These are phyloP conservation scores for Populus pruinosa DNA, from an alignment of 345 rosid species.

Conservation along the genomic window DNA sequence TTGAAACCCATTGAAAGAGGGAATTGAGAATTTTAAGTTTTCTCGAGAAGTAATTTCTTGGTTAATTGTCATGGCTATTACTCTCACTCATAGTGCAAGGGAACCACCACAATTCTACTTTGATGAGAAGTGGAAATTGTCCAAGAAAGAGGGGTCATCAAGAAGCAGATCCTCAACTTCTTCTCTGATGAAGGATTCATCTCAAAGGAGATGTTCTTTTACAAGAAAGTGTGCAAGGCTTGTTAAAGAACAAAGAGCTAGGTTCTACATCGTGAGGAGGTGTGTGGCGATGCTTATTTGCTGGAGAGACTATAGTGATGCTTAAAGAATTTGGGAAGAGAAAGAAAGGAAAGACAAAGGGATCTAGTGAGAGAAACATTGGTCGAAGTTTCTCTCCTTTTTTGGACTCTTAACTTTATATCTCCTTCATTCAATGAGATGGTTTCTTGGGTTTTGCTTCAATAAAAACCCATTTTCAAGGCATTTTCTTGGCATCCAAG, in stretches of 20 bases:
- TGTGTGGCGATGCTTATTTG: slow-evolving; percentile 91
- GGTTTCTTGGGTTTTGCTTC: slow-evolving; percentile 6
- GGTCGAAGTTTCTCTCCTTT: neutral
- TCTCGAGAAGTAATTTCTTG: neutral
- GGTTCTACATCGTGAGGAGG: slow-evolving; percentile 88
- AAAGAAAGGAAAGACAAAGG: neutral
- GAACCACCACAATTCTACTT: slow-evolving; percentile 22
- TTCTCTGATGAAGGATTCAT: slow-evolving; percentile 33
- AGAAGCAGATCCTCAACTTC: slow-evolving; percentile 47
- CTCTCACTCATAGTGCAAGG: slow-evolving; percentile 18
- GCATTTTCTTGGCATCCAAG: slow-evolving; percentile 27
- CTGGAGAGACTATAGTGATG: slow-evolving; percentile 83
- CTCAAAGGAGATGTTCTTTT: slow-evolving; percentile 57
- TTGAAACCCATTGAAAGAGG: neutral
- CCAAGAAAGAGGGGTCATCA: slow-evolving; percentile 40
- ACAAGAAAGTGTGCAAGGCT: slow-evolving; percentile 76
- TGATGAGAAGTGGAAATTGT: slow-evolving; percentile 31
- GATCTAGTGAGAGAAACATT: neutral
- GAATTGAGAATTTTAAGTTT: neutral
- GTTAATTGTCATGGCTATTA: neutral
- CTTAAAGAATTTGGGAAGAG: slow-evolving; percentile 27
- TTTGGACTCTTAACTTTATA: neutral
- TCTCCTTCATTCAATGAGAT: slow-evolving; percentile 25
- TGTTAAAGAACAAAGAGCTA: slow-evolving; percentile 86
- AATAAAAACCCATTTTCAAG: neutral